These are phyloP conservation scores for Leptosphaerulina australis DNA, from an alignment of 2,329 filamentous ascomycete species.

Conservation along the genomic window DNA sequence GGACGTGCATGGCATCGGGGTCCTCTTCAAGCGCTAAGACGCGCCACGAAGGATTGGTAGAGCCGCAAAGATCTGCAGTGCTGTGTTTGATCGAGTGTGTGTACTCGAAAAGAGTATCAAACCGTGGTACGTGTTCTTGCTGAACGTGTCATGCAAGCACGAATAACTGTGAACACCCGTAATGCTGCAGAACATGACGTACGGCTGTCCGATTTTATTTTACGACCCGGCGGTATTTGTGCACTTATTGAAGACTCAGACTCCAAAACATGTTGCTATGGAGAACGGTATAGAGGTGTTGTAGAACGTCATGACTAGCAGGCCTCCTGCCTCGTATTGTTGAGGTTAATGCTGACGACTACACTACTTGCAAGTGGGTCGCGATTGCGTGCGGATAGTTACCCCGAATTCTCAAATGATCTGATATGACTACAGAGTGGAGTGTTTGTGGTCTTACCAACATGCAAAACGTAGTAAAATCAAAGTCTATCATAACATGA, in stretches of 20 bases:
- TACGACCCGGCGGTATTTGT: too few species aligned
- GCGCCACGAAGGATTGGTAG: constrained; percentile 7
- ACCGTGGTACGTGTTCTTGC: constrained; percentile 1
- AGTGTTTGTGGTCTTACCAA: background rate
- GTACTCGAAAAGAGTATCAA: background rate
- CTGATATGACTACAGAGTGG: too few species aligned
- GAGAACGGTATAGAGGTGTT: background rate
- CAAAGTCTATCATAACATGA: background rate
- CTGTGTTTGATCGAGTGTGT: background rate
- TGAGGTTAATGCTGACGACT: background rate
- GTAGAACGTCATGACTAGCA: background rate
- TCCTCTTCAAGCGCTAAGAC: background rate
- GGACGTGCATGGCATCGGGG: constrained; percentile 1
- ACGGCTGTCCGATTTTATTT: background rate
- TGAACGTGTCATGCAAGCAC: background rate
- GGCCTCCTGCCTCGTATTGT: background rate
- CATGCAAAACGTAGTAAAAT: too few species aligned
- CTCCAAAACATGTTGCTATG: background rate
- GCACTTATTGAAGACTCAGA: too few species aligned
- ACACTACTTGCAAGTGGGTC: background rate
- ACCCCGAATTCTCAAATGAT: background rate
- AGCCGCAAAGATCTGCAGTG: constrained; percentile 18
- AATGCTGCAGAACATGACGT: constrained; percentile 7
- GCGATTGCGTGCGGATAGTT: background rate
- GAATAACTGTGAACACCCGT: background rate